Evolutionary conservation across 2,329 filamentous ascomycete species (phyloP).

Genomic region (Monascus ruber): DNA sequence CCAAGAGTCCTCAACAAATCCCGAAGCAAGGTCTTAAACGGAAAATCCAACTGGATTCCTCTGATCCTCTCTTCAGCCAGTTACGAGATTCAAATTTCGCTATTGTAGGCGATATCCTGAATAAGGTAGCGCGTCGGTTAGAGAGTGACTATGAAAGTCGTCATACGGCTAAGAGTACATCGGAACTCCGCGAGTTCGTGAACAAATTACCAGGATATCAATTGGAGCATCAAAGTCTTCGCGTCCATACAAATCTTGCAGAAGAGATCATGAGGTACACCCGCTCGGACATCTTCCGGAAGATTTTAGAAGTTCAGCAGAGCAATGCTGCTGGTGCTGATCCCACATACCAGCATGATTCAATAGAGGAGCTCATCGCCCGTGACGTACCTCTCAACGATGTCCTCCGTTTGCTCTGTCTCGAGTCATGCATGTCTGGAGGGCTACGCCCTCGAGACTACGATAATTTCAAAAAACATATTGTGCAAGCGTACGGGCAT

Average conservation of each 20-base stretch:
- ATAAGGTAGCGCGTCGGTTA: constrained; percentile 78
- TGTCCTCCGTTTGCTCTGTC: constrained; percentile 72
- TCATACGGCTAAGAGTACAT: constrained; percentile 74
- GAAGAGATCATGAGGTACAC: constrained; percentile 95
- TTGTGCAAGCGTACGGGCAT: constrained; percentile 87
- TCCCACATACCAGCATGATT: constrained; percentile 76
- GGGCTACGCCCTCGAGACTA: constrained; percentile 82
- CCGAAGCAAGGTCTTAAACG: constrained; percentile 61
- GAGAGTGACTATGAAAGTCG: constrained; percentile 81
- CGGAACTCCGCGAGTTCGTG: constrained; percentile 92
- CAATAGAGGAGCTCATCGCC: constrained; percentile 88
- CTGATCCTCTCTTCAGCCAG: constrained; percentile 78
- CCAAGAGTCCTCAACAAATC: constrained; percentile 34
- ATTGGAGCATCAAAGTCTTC: constrained; percentile 84
- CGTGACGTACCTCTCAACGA: constrained; percentile 71
- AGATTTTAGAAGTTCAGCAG: constrained; percentile 84
- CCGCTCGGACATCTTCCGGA: constrained; percentile 76
- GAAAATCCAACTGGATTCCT: constrained; percentile 79
- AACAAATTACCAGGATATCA: constrained; percentile 84
- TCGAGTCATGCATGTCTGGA: constrained; percentile 82
- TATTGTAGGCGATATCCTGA: constrained; percentile 77
- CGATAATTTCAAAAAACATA: constrained; percentile 75
- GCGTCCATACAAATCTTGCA: constrained; percentile 79
- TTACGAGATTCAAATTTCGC: constrained; percentile 90
- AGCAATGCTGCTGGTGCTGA: constrained; percentile 86